Percentiles rank a stretch among this genome's conserved stretches.
phyloP scores from a whole-genome alignment of 2,329 filamentous ascomycete genomes.

The Fonsecaea pedrosoi region DNA sequence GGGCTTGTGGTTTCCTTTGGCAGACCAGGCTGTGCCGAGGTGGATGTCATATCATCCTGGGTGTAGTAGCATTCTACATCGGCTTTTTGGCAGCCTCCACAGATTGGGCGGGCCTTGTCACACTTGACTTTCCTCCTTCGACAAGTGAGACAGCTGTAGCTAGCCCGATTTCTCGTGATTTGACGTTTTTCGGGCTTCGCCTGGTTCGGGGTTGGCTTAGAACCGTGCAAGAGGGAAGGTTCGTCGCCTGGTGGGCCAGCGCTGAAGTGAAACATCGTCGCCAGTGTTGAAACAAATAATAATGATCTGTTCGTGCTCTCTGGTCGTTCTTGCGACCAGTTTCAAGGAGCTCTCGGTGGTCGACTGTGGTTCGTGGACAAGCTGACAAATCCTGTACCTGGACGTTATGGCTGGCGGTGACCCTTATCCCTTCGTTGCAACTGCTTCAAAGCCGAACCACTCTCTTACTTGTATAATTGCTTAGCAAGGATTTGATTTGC shows the following conservation, averaged over 20 bases:
- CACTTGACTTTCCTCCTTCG: conserved; percentile 57
- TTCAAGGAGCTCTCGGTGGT: neutral
- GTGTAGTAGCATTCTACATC: conserved; percentile 53
- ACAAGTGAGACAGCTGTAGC: conserved; percentile 56
- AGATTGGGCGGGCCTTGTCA: conserved; percentile 54
- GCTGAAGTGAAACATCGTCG: conserved; percentile 30
- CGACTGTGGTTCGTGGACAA: neutral
- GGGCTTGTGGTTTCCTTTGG: neutral
- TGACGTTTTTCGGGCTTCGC: conserved; percentile 46
- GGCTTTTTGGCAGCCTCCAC: conserved; percentile 54
- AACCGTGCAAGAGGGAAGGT: neutral
- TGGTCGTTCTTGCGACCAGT: neutral
- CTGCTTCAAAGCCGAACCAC: neutral
- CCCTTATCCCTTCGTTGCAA: neutral
- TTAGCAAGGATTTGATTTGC: too few relatives aligned
- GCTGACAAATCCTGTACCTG: conserved; percentile 8
- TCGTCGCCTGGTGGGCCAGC: conserved; percentile 3
- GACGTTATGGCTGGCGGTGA: neutral
- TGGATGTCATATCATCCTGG: conserved; percentile 26
- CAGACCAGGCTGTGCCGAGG: neutral
- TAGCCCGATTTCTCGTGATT: conserved; percentile 56
- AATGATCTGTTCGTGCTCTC: neutral
- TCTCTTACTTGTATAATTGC: neutral
- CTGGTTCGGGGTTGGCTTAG: neutral
- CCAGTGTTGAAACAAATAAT: neutral